Evolutionary conservation across 2,329 filamentous ascomycete species (phyloP).

Genomic region (Colletotrichum truncatum): DNA sequence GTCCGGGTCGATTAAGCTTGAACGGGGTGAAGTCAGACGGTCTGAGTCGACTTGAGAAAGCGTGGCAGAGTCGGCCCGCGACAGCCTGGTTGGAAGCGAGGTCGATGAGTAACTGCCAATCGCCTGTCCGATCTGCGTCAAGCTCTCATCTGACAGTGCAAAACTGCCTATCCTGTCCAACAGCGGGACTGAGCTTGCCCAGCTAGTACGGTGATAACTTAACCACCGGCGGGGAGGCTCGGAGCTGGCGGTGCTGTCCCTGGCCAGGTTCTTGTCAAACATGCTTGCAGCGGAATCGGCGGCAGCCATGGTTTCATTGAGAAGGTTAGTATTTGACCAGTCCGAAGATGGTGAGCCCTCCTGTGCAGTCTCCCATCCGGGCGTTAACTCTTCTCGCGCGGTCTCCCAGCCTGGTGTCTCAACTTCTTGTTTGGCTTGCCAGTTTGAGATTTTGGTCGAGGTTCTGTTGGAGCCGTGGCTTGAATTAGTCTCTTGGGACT

Average conservation of each 20-base stretch:
- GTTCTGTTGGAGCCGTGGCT: neutral
- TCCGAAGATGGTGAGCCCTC: constrained; percentile 13
- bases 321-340: constrained; percentile 2
- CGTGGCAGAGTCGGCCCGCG: constrained; percentile 28
- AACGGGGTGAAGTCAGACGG: constrained; percentile 14
- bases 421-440: constrained; percentile 16
- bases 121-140: neutral
- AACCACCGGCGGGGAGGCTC: constrained; percentile 27
- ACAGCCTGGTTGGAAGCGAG: neutral
- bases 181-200: constrained; percentile 31
- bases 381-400: constrained; percentile 12
- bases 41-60: constrained; percentile 25
- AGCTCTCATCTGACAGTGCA: constrained; percentile 19
- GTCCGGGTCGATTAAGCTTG: neutral
- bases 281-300: neutral
- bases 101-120: neutral
- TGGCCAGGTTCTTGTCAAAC: neutral
- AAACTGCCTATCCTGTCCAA: constrained; percentile 32
- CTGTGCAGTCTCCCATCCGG: constrained; percentile 11
- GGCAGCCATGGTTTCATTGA: neutral
- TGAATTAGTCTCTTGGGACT: neutral
- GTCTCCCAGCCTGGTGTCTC: constrained; percentile 24
- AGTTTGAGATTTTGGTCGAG: constrained; percentile 19
- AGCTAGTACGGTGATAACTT: constrained; percentile 28
- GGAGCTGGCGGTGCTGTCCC: constrained; percentile 23